These are phyloP conservation scores for Populus davidiana DNA, from an alignment of 345 rosid species.

Conservation along the genomic window DNA sequence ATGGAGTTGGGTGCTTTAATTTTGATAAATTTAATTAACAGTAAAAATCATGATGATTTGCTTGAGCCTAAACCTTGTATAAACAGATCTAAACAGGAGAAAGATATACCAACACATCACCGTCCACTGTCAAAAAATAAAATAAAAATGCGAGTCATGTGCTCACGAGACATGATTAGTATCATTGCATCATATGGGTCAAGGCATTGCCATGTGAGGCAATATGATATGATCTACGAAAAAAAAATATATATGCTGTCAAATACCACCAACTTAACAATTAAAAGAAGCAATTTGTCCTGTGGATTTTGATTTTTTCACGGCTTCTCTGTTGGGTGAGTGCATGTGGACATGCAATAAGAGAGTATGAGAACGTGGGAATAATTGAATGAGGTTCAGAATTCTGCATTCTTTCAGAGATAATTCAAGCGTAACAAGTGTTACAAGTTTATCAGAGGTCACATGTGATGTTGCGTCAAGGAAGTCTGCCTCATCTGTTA, in stretches of 20 bases:
- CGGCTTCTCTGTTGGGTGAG: constrained; percentile 37
- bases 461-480: constrained; percentile 34
- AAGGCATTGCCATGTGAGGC: constrained; percentile 16
- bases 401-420: constrained; percentile 31
- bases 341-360: constrained; percentile 42
- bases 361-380: constrained; percentile 49
- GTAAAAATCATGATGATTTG: neutral
- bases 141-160: neutral
- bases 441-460: constrained; percentile 23
- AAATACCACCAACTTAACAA: neutral
- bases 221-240: neutral
- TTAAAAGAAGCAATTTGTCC: neutral
- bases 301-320: constrained; percentile 5
- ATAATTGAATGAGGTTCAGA: constrained; percentile 41
- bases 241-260: neutral
- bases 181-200: neutral
- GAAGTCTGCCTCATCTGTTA: constrained; percentile 9
- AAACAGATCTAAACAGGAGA: neutral
- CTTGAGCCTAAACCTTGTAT: neutral
- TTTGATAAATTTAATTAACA: neutral
- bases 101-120: neutral
- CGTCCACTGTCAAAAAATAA: neutral
- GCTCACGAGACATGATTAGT: neutral
- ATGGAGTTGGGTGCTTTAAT: neutral
- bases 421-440: neutral